Conservation (phyloP, 2,329 filamentous ascomycete genomes). For the Colletotrichum sp. region DNA sequence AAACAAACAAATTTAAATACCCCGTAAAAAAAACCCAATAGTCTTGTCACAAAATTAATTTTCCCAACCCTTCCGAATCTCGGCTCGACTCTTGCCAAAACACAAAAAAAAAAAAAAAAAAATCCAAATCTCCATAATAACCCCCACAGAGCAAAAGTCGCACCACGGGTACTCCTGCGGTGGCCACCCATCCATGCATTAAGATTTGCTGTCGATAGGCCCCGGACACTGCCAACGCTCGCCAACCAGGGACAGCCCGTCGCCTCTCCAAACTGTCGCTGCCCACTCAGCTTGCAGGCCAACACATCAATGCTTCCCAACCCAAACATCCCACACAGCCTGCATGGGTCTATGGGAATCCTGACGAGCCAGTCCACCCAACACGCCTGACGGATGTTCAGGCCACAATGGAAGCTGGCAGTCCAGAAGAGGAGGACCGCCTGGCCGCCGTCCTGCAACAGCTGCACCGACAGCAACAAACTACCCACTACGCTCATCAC, state of each 20-base stretch:
- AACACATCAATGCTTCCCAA: slow-evolving; percentile 52
- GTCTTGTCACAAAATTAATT: neutral
- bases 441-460: slow-evolving; percentile 28
- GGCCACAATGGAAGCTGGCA: slow-evolving; percentile 54
- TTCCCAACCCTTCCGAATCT: neutral
- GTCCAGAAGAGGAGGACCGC: slow-evolving; percentile 48
- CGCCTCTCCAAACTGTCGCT: slow-evolving; percentile 25
- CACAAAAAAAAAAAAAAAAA: neutral
- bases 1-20: no score
- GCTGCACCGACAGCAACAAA: slow-evolving; percentile 33
- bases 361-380: slow-evolving; percentile 45
- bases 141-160: slow-evolving; percentile 19
- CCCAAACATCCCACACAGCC: slow-evolving; percentile 36
- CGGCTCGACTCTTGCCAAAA: neutral
- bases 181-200: slow-evolving; percentile 19
- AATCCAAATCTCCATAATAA: slow-evolving; percentile 9
- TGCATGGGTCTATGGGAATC: slow-evolving; percentile 47
- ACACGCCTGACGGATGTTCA: slow-evolving; percentile 49
- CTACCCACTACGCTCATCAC: slow-evolving; percentile 29
- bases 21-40: neutral
- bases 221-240: slow-evolving; percentile 19
- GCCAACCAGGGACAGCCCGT: slow-evolving; percentile 22
- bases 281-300: slow-evolving; percentile 41
- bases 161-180: slow-evolving; percentile 18
- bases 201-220: slow-evolving; percentile 23